These are phyloP conservation scores for Omphalea diandra DNA, from an alignment of 441 rosid genomes.

Conservation along the genomic window DNA sequence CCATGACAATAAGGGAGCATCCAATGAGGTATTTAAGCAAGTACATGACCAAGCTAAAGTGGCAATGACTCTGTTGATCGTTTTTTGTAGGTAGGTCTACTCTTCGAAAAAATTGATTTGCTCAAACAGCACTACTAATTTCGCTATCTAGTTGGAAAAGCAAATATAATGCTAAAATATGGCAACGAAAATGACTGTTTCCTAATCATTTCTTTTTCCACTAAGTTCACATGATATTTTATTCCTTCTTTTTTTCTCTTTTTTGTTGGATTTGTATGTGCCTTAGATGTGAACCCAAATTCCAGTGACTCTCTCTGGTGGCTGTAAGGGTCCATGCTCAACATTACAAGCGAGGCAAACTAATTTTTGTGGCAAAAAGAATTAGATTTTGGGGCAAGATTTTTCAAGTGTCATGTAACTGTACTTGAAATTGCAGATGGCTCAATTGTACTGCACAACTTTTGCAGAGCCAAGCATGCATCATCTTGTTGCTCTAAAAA, in stretches of 20 bases:
- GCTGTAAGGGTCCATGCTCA: conserved; percentile 24
- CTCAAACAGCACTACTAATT: conserved; percentile 30
- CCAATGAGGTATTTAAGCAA: no score
- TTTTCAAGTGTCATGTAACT: neutral
- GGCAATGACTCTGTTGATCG: conserved; percentile 9
- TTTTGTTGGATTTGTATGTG: conserved; percentile 35
- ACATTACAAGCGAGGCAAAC: neutral
- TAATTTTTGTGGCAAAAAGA: neutral
- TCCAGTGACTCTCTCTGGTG: conserved; percentile 25
- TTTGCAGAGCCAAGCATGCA: neutral
- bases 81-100: neutral
- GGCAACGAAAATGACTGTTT: conserved; percentile 53
- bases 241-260: conserved; percentile 16
- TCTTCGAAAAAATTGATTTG: conserved; percentile 4
- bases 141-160: conserved; percentile 49
- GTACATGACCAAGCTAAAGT: no score
- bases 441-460: neutral
- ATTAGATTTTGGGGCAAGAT: neutral
- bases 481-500: no score
- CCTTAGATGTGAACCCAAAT: conserved; percentile 31
- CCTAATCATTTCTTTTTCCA: conserved; percentile 49
- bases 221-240: conserved; percentile 4
- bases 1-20: neutral
- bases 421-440: neutral
- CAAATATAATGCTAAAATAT: conserved; percentile 18